Conservation (phyloP, 2,329 filamentous ascomycete species). For the Fusarium drepaniforme region DNA sequence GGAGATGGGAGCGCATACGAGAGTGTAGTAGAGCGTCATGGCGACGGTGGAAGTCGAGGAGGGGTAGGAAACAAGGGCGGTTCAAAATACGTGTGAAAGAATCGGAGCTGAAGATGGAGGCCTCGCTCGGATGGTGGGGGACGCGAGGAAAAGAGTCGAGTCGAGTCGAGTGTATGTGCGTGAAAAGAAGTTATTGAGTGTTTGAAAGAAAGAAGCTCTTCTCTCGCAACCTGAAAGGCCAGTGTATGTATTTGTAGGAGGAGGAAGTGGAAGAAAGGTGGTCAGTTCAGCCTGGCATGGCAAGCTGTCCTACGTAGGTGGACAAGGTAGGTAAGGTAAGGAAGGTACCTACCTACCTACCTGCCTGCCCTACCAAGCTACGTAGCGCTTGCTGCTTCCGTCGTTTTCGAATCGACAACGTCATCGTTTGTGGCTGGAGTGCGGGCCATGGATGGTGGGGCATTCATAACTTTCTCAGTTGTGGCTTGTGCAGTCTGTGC, state of each 20-base stretch:
- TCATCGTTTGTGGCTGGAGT: constrained; percentile 51
- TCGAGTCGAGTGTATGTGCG: not conserved
- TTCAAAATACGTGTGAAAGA: not conserved
- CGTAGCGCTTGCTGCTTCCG: constrained; percentile 34
- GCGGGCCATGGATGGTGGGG: constrained; percentile 28
- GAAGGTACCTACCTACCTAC: not conserved
- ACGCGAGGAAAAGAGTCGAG: not conserved
- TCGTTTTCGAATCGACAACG: constrained; percentile 48
- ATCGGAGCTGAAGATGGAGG: constrained; percentile 21
- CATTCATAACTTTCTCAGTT: constrained; percentile 14
- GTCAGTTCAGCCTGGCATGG: constrained; percentile 46
- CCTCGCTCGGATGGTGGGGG: constrained; percentile 7
- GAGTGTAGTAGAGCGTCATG: constrained; percentile 71
- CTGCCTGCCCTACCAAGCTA: not conserved
- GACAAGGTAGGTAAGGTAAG: not conserved
- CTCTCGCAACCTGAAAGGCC: constrained; percentile 14
- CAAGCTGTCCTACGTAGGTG: constrained; percentile 35
- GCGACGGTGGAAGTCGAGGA: constrained; percentile 48
- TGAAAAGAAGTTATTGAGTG: constrained; percentile 3
- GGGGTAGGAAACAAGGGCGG: constrained; percentile 34
- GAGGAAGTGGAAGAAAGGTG: constrained; percentile 41
- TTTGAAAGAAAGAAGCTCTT: not conserved
- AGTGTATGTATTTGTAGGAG: constrained; percentile 39
- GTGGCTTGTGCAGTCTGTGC: constrained; percentile 14
- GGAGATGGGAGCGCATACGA: constrained; percentile 54